Evolutionary conservation across 306 rosid species (phyloP), one percentile per base, ranked within the genome.

Genomic region (Pterocarpus santalinus): DNA sequence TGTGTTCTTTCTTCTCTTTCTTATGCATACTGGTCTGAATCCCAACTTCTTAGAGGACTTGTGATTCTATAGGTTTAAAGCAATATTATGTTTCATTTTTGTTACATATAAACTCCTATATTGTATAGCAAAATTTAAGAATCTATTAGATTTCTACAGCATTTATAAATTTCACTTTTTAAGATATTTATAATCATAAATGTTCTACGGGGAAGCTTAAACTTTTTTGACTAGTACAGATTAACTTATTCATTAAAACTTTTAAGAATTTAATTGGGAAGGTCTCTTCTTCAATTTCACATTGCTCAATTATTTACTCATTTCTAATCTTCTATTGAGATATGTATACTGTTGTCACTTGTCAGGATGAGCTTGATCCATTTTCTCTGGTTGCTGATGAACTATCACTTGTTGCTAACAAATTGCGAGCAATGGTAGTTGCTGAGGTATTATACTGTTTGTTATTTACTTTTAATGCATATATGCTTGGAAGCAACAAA

Each of bases 381-480:
- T 95, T 95, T 88, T 91, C 97, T 7, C 85, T 95, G 72, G 99
- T 95, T 78, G 94, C 99, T 22, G 97, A 95, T 43, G 99, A 95
- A 77, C 81, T 95, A 63, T 95, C 94, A 62, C 81, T 83, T 79
- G 74, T 95, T 84, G 97, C 97, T 62, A 84, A 89, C 83, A 89
- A 94, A 61, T 87, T 95, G 71, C 87, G 97, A 55, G 84, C 86
- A 30, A 92, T 91, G 97, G 97, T 92, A 32, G 92, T 84, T 76
- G 86, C 99, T 80, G 92, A 91, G 97, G 99, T 95, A 92, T 85
- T 36, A 53, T 35, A 62, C 72, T 62, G 79, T 71, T 67, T 74
- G 36, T 75, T 55, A 53, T 56, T 41, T 65, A 74, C 60, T 76
- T 64, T 43, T 73, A 73, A 62, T 80, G 39, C 61, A 49, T 73